Evolutionary conservation across 2,329 filamentous ascomycete genomes (phyloP).

Genomic region (Paecilomyces sp.): DNA sequence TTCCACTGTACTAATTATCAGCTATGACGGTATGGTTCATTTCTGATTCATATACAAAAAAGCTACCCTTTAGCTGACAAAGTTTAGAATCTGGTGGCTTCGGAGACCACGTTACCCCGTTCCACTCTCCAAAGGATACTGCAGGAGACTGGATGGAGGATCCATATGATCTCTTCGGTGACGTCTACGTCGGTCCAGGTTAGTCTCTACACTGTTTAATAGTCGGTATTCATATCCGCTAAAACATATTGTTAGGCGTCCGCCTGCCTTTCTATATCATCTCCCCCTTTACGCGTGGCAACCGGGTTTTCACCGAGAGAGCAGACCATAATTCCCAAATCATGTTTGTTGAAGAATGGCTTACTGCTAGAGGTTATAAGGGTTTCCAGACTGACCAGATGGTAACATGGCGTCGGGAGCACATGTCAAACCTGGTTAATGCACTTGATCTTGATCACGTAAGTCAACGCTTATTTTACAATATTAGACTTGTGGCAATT

Average conservation of each 20-base stretch:
- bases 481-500: not conserved
- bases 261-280: slow-evolving; percentile 51
- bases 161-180: slow-evolving; percentile 33
- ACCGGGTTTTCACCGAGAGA: slow-evolving; percentile 48
- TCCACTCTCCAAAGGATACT: slow-evolving; percentile 43
- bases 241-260: slow-evolving; percentile 26
- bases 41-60: not conserved
- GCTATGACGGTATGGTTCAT: slow-evolving; percentile 26
- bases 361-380: slow-evolving; percentile 35
- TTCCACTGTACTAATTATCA: slow-evolving; percentile 43
- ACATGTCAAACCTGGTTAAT: slow-evolving; percentile 44
- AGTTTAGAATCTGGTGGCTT: slow-evolving; percentile 46
- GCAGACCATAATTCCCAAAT: slow-evolving; percentile 51
- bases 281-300: slow-evolving; percentile 49
- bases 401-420: slow-evolving; percentile 39
- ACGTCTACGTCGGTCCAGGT: slow-evolving; percentile 38
- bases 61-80: not conserved
- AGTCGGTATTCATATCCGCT: not conserved
- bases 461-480: not conserved
- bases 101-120: slow-evolving; percentile 49
- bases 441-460: slow-evolving; percentile 40
- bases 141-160: slow-evolving; percentile 49
- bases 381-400: slow-evolving; percentile 37
- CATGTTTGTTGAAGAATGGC: slow-evolving; percentile 48
- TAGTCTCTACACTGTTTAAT: slow-evolving; percentile 2